Conservation (phyloP, 108 stramenopile species). For the Conticribra guillardii region DNA sequence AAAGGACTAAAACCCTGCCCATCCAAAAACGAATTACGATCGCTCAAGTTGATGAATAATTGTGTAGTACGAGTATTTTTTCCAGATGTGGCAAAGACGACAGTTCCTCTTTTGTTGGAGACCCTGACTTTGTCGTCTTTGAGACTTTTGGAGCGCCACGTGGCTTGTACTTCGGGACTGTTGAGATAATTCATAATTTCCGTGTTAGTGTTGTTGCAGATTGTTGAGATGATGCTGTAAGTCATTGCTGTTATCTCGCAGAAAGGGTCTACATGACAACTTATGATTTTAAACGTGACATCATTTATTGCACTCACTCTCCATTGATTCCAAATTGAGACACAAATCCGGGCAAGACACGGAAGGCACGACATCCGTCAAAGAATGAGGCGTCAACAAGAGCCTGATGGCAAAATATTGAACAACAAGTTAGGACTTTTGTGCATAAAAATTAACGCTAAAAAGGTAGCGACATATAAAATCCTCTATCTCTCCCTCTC, state of each 20-base stretch:
- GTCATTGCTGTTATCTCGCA: too few species aligned
- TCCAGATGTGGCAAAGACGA: constrained; percentile 93
- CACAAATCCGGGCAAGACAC: constrained; percentile 90
- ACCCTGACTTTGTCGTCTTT: constrained; percentile 89
- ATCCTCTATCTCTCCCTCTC: too few species aligned
- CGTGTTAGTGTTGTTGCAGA: neutral
- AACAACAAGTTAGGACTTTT: neutral
- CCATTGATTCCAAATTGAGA: constrained; percentile 94
- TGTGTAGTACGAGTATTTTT: constrained; percentile 91
- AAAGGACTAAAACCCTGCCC: constrained; percentile 93
- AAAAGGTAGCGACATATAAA: neutral
- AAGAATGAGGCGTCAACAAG: constrained; percentile 65
- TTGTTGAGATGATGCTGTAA: too few species aligned
- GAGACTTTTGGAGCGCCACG: constrained; percentile 64
- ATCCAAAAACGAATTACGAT: constrained; percentile 88
- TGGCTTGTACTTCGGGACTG: constrained; percentile 64
- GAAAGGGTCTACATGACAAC: too few species aligned
- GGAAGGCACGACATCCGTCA: constrained; percentile 82
- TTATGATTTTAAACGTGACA: too few species aligned
- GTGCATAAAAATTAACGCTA: constrained; percentile 2
- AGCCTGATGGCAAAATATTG: constrained; percentile 34
- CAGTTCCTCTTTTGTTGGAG: constrained; percentile 80
- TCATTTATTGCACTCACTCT: constrained; percentile 37
- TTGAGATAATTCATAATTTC: neutral
- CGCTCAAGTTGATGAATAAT: constrained; percentile 82